Evolutionary conservation across 208 protist species (phyloP), one percentile per base, ranked within the genome.

Genomic region (Phytomonas francai): DNA sequence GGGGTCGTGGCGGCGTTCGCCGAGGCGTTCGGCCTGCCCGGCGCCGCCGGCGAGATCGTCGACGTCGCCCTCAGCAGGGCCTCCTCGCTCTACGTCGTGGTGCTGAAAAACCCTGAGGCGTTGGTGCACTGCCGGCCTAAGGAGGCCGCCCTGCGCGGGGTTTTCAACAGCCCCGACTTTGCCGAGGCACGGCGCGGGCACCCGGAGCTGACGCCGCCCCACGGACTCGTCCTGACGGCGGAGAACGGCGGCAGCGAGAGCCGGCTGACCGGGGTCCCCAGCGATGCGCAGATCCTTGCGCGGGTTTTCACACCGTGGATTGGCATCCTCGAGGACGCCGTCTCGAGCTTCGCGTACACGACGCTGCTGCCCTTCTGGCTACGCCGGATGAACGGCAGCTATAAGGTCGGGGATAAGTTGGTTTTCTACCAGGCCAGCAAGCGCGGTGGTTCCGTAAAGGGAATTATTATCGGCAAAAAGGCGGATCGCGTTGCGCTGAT

Each of bases 251-350:
- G 70, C 16, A 67, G 77, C 29, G 59, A 84, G 31, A 67, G n/a
- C 28, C 22, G 11, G 5, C 59, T 57, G 14, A 57, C 39, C n/a
- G 80, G 72, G 2, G 60, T 61, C 11, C 74, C 76, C 25, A 65
- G 65, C 54, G 67, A 70, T 49, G 39, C 76, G 14, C 74, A 89
- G 14, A 69, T 90, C 28, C 61, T 88, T 27, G 87, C 87, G 27
- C 84, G 87, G 67, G 82, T 89, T 76, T 93, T 93, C 60, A 75
- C 79, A 45, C 84, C 84, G 61, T 87, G 80, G 78, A 56, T 78
- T 56, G 84, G 87, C 60, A 64, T 89, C 16, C 60, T 56, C 0
- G 87, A 93, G 76, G 87, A 93, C 67, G 76, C 81, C 25, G 87
- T 93, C 27, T 85, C 87, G 9, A 82, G 84, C 62, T 76, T 77